A percentile compares a stretch with the other conserved stretches of the same genome.
These are phyloP conservation scores for Aspergillus japonicus DNA, from an alignment of 2,329 filamentous ascomycete genomes.

Conservation along the genomic window DNA sequence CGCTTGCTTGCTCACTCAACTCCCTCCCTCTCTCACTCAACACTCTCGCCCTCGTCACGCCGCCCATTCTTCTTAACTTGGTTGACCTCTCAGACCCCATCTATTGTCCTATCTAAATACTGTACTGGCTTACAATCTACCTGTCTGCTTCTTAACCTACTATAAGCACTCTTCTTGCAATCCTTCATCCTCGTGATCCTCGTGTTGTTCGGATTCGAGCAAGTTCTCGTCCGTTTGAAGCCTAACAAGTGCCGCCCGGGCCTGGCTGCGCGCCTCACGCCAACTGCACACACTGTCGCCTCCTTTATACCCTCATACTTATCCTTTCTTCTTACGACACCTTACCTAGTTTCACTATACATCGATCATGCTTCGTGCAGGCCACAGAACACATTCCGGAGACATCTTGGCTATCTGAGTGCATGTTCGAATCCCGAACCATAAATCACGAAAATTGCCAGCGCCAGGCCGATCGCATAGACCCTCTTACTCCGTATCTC, in stretches of 20 bases:
- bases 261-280: conserved; percentile 13
- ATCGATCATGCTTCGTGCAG: conserved; percentile 24
- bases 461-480: not conserved
- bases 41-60: not conserved
- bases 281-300: not conserved
- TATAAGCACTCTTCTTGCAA: too few species aligned
- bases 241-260: conserved; percentile 13
- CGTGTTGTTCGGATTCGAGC: conserved; percentile 1
- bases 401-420: conserved; percentile 18
- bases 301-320: not conserved
- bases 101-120: not conserved
- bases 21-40: not conserved
- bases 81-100: not conserved
- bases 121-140: not conserved
- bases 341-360: not conserved
- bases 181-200: not conserved
- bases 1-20: not conserved
- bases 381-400: conserved; percentile 12
- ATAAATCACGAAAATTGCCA: not conserved
- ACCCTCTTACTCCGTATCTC: conserved; percentile 1
- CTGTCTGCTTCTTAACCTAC: too few species aligned
- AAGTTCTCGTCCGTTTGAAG: conserved; percentile 14
- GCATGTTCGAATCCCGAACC: conserved; percentile 7
- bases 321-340: not conserved
- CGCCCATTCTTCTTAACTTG: not conserved